A percentile compares a stretch with the other conserved stretches of the same genome.
Evolutionary conservation across 1,139 yeast species (phyloP).

Genomic region (Ashbya aceris): DNA sequence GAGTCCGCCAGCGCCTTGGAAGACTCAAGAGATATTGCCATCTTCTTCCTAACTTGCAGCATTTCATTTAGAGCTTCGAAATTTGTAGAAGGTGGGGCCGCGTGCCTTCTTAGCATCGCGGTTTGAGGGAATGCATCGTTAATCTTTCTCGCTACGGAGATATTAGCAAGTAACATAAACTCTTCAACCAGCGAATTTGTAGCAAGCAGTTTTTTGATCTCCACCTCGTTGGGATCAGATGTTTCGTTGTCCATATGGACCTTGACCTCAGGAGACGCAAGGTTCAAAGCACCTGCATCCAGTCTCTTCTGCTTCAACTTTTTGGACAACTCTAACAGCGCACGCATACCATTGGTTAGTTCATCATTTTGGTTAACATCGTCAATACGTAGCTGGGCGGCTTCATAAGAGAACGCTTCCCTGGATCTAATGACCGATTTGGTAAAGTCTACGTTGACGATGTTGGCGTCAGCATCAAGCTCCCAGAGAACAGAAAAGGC

Average conservation of each 20-base stretch:
- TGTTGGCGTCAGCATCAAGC: constrained; percentile 75
- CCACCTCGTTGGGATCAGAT: constrained; percentile 93
- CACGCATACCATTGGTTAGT: constrained; percentile 82
- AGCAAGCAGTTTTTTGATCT: constrained; percentile 75
- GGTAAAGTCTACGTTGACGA: constrained; percentile 70
- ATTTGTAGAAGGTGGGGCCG: constrained; percentile 89
- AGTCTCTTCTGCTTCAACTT: constrained; percentile 76
- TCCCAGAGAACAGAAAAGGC: constrained; percentile 97
- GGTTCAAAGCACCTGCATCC: constrained; percentile 91
- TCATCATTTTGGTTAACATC: constrained; percentile 72
- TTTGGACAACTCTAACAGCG: constrained; percentile 66
- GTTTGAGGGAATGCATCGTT: constrained; percentile 93
- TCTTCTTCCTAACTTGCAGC: constrained; percentile 73
- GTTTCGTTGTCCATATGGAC: constrained; percentile 97
- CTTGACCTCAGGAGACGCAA: constrained; percentile 97
- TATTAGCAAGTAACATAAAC: constrained; percentile 95
- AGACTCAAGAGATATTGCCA: constrained; percentile 71
- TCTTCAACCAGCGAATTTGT: constrained; percentile 96
- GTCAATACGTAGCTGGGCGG: constrained; percentile 87
- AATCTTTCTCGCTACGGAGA: constrained; percentile 87
- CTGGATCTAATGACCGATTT: constrained; percentile 86
- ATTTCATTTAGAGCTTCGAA: constrained; percentile 85
- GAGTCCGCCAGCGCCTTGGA: constrained; percentile 93
- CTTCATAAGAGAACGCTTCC: constrained; percentile 91
- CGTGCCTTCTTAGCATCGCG: constrained; percentile 96